Evolutionary conservation across 2,329 filamentous ascomycete genomes (phyloP).

Genomic region (Fusarium compactum): DNA sequence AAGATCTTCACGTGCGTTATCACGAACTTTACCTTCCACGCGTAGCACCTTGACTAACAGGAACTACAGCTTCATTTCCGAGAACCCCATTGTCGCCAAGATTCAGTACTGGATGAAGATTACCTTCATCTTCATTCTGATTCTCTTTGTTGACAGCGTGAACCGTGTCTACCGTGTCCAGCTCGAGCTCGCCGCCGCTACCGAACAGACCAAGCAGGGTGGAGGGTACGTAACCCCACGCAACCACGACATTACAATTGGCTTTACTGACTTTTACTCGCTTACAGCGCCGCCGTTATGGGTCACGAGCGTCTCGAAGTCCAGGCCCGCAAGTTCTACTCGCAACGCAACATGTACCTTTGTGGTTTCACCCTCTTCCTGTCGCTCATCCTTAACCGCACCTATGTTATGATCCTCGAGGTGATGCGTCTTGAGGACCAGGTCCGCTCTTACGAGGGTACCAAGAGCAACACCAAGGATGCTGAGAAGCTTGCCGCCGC

Average conservation of each 20-base stretch:
- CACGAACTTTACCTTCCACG: not conserved
- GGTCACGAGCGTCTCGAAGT: slow-evolving; percentile 97
- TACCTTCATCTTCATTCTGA: slow-evolving; percentile 98
- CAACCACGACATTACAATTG: not conserved
- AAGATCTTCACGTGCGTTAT: slow-evolving; percentile 79
- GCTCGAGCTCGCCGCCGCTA: slow-evolving; percentile 81
- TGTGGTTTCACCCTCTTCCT: slow-evolving; percentile 99
- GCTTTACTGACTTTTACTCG: slow-evolving; percentile 38
- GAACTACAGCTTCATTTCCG: slow-evolving; percentile 83
- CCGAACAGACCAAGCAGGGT: slow-evolving; percentile 64
- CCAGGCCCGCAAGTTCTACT: slow-evolving; percentile 99
- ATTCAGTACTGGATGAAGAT: slow-evolving; percentile 99
- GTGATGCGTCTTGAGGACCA: slow-evolving; percentile 92
- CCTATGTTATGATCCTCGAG: slow-evolving; percentile 97
- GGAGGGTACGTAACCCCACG: slow-evolving; percentile 59
- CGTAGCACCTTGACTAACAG: slow-evolving; percentile 13
- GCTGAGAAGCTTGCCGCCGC: slow-evolving; percentile 77
- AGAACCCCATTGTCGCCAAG: slow-evolving; percentile 86
- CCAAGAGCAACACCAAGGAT: slow-evolving; percentile 70
- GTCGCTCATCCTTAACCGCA: slow-evolving; percentile 98
- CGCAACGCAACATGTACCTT: slow-evolving; percentile 99
- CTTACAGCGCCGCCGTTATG: slow-evolving; percentile 72
- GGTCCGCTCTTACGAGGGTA: slow-evolving; percentile 81
- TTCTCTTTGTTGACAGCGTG: slow-evolving; percentile 97
- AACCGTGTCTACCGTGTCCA: slow-evolving; percentile 96